phyloP scores from a whole-genome alignment of 106 monocot genomes.

The Dioscorea zingiberensis region DNA sequence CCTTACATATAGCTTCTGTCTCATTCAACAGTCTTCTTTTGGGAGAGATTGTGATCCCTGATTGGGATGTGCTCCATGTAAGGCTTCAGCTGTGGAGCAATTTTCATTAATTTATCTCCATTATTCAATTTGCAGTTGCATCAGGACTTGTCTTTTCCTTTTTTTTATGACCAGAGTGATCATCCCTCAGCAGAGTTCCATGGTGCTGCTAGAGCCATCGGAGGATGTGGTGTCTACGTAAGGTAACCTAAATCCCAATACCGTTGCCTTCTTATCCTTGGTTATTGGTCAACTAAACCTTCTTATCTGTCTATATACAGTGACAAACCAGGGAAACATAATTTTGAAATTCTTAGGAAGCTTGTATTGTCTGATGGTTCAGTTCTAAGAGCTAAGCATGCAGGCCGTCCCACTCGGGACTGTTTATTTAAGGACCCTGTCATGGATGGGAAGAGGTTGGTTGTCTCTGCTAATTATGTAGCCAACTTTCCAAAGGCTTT shows the following conservation, averaged over 20 bases:
- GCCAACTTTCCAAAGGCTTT: too few relatives aligned
- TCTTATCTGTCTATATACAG: constrained; percentile 8
- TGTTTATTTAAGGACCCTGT: constrained; percentile 36
- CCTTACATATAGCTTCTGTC: constrained; percentile 34
- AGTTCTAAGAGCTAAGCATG: constrained; percentile 26
- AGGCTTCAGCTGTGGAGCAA: background rate
- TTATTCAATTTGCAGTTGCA: background rate
- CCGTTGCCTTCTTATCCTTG: background rate
- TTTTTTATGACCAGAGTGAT: constrained; percentile 12
- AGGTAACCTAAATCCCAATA: constrained; percentile 11
- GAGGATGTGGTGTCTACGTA: constrained; percentile 38
- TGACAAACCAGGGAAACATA: constrained; percentile 33
- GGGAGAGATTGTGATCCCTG: constrained; percentile 29
- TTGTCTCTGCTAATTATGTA: background rate
- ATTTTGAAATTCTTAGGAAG: constrained; percentile 30
- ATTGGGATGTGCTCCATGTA: constrained; percentile 37
- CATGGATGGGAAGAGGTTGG: constrained; percentile 38
- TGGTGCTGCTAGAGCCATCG: constrained; percentile 36
- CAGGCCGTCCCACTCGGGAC: constrained; percentile 37
- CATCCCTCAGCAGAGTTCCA: constrained; percentile 28
- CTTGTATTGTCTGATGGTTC: constrained; percentile 42
- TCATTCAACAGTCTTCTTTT: constrained; percentile 31
- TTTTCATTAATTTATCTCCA: background rate
- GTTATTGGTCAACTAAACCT: background rate
- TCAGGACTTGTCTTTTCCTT: background rate